Base-by-base conservation (phyloP, 306 rosid genomes). In the Castanopsis chinensis region DNA sequence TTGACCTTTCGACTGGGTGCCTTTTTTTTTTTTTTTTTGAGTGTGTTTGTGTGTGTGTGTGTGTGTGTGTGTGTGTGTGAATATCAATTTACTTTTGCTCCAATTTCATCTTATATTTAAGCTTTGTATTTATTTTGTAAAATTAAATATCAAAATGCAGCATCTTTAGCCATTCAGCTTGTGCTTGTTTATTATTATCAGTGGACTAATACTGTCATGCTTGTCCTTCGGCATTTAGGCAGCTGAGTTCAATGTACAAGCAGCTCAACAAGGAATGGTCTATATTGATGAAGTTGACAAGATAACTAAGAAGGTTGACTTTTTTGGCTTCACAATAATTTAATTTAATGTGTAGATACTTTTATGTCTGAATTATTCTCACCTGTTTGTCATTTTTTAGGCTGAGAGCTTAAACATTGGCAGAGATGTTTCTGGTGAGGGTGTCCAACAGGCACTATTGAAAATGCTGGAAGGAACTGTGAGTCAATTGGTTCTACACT, bases 381-480 rank as follows among this genome's bases (percentile, higher is more conserved):
- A 60, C 76, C 71, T 61, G 30, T 77, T 81, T 32, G 23, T 71
- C 30, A 25, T 78, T 77, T 82, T 79, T 80, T 90, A 94, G 99
- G 97, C 97, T 11, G 99, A 94, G 85, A 94, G 97, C 87, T 76
- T 91, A 84, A 94, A 94, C 73, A 86, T 92, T 80, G 92, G 97
- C 83, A 91, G 99, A 79, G 99, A 92, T 85, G 99, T 94, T 81
- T 94, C 99, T 45, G 99, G 99, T 4, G 99, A 94, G 88, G 99
- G 97, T 57, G 97, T 92, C 87, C 99, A 94, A 83, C 99, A 94
- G 89, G 99, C 99, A 76, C 80, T 94, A 80, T 83, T 94, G 77
- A 94, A 94, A 89, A 94, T 94, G 97, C 94, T 94, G 9, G 99
- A 94, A 89, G 99, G 97, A 94, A 94, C 97, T 56, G 99, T 92